Percentiles rank a stretch among this genome's conserved stretches.
Evolutionary conservation across 2,329 filamentous ascomycete species (phyloP).

Genomic region (Colletotrichum tamarilloi): DNA sequence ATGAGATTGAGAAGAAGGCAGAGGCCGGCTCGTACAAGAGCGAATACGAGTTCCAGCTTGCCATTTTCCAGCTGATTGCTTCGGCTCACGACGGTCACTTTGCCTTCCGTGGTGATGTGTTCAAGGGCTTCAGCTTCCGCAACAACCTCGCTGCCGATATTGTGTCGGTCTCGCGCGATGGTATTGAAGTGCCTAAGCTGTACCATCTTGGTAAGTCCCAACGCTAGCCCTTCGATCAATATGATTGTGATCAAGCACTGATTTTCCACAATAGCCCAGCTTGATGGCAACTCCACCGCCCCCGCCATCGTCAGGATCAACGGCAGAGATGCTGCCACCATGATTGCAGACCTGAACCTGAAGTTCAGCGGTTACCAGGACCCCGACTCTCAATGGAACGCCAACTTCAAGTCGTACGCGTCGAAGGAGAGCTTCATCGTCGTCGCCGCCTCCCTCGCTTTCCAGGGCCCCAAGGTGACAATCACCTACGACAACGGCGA

Average conservation of each 20-base stretch:
- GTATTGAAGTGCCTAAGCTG: slow-evolving; percentile 66
- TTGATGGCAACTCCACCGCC: slow-evolving; percentile 23
- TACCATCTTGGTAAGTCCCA: slow-evolving; percentile 59
- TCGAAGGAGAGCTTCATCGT: slow-evolving; percentile 35
- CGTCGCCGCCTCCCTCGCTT: slow-evolving; percentile 41
- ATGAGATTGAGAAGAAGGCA: slow-evolving; percentile 56
- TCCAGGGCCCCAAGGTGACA: slow-evolving; percentile 43
- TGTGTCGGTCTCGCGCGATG: slow-evolving; percentile 71
- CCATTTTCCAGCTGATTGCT: slow-evolving; percentile 61
- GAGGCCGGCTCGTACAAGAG: slow-evolving; percentile 55
- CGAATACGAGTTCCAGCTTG: slow-evolving; percentile 66
- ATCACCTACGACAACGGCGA: slow-evolving; percentile 48
- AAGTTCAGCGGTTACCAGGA: slow-evolving; percentile 62
- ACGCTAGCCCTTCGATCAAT: neutral
- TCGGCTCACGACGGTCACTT: slow-evolving; percentile 75
- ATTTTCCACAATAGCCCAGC: slow-evolving; percentile 16
- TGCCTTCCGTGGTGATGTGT: slow-evolving; percentile 62
- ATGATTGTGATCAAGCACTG: slow-evolving; percentile 35
- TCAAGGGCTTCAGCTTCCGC: slow-evolving; percentile 61
- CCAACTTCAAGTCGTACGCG: slow-evolving; percentile 43
- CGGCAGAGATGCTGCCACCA: slow-evolving; percentile 62
- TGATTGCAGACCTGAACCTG: slow-evolving; percentile 58
- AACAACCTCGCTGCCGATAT: slow-evolving; percentile 50
- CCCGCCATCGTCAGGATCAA: slow-evolving; percentile 67
- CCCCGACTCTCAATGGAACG: slow-evolving; percentile 64